Evolutionary conservation across 2,329 filamentous ascomycete genomes (phyloP), one percentile per base, ranked within the genome.

Genomic region (Aspergillus tubingensis): DNA sequence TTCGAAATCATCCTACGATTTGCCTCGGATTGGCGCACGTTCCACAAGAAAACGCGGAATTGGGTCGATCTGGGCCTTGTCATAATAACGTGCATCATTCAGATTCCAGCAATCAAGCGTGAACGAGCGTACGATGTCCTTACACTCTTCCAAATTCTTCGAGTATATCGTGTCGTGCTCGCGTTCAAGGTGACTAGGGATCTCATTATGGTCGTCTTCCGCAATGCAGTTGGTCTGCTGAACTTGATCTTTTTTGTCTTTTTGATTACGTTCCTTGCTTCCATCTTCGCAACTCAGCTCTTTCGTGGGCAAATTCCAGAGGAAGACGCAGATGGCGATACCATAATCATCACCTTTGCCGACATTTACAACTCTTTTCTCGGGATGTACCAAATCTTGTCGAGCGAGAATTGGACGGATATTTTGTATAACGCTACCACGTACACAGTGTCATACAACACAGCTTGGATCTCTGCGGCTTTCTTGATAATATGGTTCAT

Each of bases 201-300:
- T 64, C 85, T 99, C 56, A 95, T 99, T 72, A 82, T 83, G 66
- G 84, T 96, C 36, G 95, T 99, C 2, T 84, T 99, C 62, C 90
- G 95, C 62, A 98, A 98, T 73, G 89, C 92, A 4, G 86, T 88
- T 48, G 96, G 96, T 90, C 89, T 99, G 63, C 85, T 91, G 41
- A 99, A 99, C 72, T 81, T 99, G 62, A 96, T 99, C 79, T 81
- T 98, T 17, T 99, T 99, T 74, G 92, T 99, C 70, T 96, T 98
- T 72, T 82, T 99, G 54, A 91, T 97, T 71, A 97, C 93, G 0
- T 98, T 96, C 71, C 83, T 99, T 49, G 91, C 93, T 67, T 90
- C 95, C 3, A 96, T 99, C 60, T 92, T 99, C 69, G 95, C 95
- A 6, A 87, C 90, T 1, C 94, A 99, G 74, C 86, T 99, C 3